A percentile compares a stretch with the other conserved stretches of the same genome.
These are phyloP conservation scores for Pseudonitzschia multiseries DNA, from an alignment of 108 stramenopile species.

Conservation along the genomic window DNA sequence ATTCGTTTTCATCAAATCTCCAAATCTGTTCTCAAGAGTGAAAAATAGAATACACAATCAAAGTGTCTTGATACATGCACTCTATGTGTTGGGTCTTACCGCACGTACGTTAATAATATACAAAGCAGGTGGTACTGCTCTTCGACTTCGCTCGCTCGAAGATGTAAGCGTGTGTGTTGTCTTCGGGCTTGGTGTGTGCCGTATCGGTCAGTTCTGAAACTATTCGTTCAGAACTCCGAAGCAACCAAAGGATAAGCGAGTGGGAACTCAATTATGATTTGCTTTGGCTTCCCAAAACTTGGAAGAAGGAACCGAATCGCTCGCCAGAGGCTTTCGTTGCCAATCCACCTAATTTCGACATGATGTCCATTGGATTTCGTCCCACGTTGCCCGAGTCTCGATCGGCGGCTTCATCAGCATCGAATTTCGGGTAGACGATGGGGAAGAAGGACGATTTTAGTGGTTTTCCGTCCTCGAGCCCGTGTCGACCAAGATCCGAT, in stretches of 20 bases:
- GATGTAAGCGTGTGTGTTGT: not conserved
- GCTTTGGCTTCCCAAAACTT: constrained; percentile 71
- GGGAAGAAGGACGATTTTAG: constrained; percentile 84
- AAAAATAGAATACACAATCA: not conserved
- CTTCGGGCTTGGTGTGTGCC: not conserved
- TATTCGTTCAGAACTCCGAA: not conserved
- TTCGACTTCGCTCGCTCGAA: not conserved
- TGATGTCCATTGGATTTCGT: constrained; percentile 72
- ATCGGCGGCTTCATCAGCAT: constrained; percentile 53
- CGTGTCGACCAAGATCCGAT: constrained; percentile 85
- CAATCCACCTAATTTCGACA: constrained; percentile 79
- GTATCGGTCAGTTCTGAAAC: not conserved
- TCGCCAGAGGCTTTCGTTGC: constrained; percentile 82
- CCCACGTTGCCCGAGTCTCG: constrained; percentile 80
- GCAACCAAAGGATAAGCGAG: not conserved
- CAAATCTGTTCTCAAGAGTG: not conserved
- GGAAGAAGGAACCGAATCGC: constrained; percentile 80
- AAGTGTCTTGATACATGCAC: not conserved
- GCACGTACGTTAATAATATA: not conserved
- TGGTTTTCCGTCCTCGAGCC: constrained; percentile 63
- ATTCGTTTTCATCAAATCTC: too few relatives aligned
- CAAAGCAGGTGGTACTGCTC: not conserved
- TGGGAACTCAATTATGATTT: not conserved
- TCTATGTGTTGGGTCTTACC: not conserved
- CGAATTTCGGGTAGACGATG: constrained; percentile 74